Conservation (phyloP, 495 filamentous ascomycete genomes). For the Hapsidospora chrysogenum region DNA sequence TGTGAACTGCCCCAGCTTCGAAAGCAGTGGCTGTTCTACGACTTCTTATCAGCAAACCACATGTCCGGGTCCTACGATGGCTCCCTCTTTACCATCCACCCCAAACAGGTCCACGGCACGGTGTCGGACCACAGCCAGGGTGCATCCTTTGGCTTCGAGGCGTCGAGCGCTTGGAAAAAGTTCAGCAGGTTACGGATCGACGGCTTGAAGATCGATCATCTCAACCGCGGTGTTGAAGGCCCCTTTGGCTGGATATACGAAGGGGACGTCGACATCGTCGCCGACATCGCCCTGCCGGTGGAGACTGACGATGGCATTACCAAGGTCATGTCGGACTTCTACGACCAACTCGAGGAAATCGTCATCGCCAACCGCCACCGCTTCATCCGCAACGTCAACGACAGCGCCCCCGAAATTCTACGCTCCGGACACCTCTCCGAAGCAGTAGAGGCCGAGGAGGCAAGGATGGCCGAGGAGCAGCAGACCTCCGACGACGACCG, state of each 20-base stretch:
- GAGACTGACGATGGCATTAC: conserved; percentile 75
- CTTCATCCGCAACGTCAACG: conserved; percentile 23
- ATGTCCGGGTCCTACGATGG: conserved; percentile 94
- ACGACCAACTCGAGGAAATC: conserved; percentile 83
- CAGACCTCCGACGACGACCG: conserved; percentile 28
- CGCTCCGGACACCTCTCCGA: conserved; percentile 9
- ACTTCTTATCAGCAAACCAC: conserved; percentile 85
- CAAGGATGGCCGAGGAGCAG: neutral
- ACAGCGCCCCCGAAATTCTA: conserved; percentile 7
- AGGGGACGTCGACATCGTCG: conserved; percentile 90
- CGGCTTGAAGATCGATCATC: conserved; percentile 83
- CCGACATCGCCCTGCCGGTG: conserved; percentile 81
- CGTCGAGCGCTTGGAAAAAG: conserved; percentile 69
- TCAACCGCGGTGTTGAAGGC: conserved; percentile 84
- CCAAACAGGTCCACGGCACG: conserved; percentile 67
- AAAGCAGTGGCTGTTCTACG: conserved; percentile 96
- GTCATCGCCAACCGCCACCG: conserved; percentile 55
- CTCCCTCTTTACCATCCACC: conserved; percentile 93
- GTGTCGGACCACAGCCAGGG: conserved; percentile 32
- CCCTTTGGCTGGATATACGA: conserved; percentile 97
- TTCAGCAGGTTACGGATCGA: conserved; percentile 82
- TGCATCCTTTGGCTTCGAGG: conserved; percentile 1
- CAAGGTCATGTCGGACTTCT: conserved; percentile 86
- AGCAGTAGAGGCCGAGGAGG: neutral
- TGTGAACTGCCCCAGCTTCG: conserved; percentile 85